phyloP scores from a whole-genome alignment of 140 eudicot genomes.

The Cichorium intybus region DNA sequence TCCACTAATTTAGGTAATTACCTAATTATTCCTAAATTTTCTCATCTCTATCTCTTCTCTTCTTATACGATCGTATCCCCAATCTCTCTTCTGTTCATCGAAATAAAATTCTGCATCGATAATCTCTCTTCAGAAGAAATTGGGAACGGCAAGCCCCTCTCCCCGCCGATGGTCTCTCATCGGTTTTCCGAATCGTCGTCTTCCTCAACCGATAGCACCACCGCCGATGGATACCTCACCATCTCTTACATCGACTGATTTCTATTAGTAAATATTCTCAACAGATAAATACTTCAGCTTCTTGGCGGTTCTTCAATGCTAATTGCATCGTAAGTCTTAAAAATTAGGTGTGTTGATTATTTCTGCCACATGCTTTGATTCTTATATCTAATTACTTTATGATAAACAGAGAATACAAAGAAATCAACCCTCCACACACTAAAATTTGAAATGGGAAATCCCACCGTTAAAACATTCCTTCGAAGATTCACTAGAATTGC shows the following conservation, averaged over 20 bases:
- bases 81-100: no score
- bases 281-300: constrained; percentile 48
- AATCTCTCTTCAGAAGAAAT: no score
- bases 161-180: no score
- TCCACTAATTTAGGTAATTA: no score
- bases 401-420: constrained; percentile 49
- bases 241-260: constrained; percentile 48
- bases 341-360: neutral
- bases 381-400: neutral
- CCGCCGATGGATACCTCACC: no score
- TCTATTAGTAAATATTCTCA: constrained; percentile 31
- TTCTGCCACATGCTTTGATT: neutral
- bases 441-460: constrained; percentile 57
- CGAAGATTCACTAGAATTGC: constrained; percentile 35
- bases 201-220: no score
- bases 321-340: constrained; percentile 42
- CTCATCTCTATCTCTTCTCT: no score
- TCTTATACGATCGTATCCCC: no score
- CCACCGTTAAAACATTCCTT: constrained; percentile 46
- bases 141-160: no score
- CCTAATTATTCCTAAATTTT: no score
- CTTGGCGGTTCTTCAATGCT: constrained; percentile 64
- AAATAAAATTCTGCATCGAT: no score
- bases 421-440: constrained; percentile 52
- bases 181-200: no score